Evolutionary conservation across 257 asterid species (phyloP).

Genomic region (Buddleja alternifolia): DNA sequence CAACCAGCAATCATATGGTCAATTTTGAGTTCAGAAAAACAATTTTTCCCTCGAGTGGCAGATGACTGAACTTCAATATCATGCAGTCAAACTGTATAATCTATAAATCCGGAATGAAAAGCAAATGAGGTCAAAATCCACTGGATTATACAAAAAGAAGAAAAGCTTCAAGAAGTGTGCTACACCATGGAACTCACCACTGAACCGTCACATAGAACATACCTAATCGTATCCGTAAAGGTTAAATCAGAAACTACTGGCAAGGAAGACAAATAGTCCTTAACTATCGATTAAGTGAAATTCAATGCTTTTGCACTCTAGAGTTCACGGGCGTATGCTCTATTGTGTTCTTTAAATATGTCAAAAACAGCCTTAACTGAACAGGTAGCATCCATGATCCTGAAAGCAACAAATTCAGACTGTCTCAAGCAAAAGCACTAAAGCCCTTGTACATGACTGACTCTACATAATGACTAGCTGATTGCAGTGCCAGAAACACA

Average conservation of each 20-base stretch:
- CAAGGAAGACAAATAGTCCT: constrained; percentile 1
- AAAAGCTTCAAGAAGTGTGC: constrained; percentile 32
- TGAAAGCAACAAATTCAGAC: constrained; percentile 31
- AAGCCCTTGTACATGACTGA: constrained; percentile 23
- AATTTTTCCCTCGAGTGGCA: not conserved
- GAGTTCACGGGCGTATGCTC: constrained; percentile 19
- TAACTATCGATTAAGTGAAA: constrained; percentile 19
- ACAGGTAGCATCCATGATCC: constrained; percentile 29
- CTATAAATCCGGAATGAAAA: constrained; percentile 14
- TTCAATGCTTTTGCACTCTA: constrained; percentile 23
- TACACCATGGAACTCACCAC: constrained; percentile 22
- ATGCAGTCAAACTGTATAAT: constrained; percentile 11
- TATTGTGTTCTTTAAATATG: constrained; percentile 15
- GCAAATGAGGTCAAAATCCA: constrained; percentile 15
- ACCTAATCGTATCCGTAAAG: constrained; percentile 22
- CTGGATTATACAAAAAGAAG: constrained; percentile 10
- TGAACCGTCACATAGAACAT: constrained; percentile 21
- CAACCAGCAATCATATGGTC: constrained; percentile 1
- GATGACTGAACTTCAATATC: constrained; percentile 17
- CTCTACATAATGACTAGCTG: constrained; percentile 30
- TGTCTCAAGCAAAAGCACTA: constrained; percentile 32
- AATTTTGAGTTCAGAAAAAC: constrained; percentile 6
- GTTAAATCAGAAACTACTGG: not conserved
- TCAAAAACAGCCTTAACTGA: constrained; percentile 32
- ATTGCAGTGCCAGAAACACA: constrained; percentile 31